Base-by-base conservation (phyloP, 2,329 filamentous ascomycete species). In the Ceratocystis ficicola region DNA sequence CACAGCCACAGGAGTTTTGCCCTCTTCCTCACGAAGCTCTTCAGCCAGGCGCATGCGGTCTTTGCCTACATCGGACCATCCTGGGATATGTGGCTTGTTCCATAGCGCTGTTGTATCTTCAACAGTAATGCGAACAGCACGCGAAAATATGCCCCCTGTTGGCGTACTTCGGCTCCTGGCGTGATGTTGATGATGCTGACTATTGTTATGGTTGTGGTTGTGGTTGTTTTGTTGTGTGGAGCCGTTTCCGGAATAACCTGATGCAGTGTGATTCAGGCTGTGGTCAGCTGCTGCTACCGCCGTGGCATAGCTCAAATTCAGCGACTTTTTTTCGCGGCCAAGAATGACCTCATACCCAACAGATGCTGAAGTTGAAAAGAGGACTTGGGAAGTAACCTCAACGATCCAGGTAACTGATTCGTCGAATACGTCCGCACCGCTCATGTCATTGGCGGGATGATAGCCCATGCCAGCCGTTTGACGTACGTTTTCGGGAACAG, bases 91-190 rank as follows among this genome's bases (percentile, higher is more conserved):
- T 0, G 94, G 93, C n/a, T 86, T 94, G 72, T 95, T 95, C 94
- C 94, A 99, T 30, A 99, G 75, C 65, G 86, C 87, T 20, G 86
- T 85, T 0, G 93, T 97, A 75, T 97, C 92, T 72, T 97, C 91
- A 1, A 95, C 86, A 55, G 84, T 85, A 69, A 97, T 74, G 63
- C 79, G 83, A 55, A 97, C 79, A 12, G 93, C 90, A 67, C 86
- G 86, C 5, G 91, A 95, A 73, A 89, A 96, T 1, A 97, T 83
- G 0, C 93, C 93, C 69, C 84, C 88, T 1, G 22, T 44, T 5
- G 55, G 66, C 5, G 22, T 32, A 17, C 55, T 67, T n/a, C 44
- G 32, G 10, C 32, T 28, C 17, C 52, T 48, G 25, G 60, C 48
- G 25, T 62, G 61, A 20, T 57, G 57, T 1, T 80, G 81, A 5